Percentiles rank a stretch among this genome's conserved stretches.
Evolutionary conservation across 306 rosid genomes (phyloP).

Genomic region (Rosa persica): DNA sequence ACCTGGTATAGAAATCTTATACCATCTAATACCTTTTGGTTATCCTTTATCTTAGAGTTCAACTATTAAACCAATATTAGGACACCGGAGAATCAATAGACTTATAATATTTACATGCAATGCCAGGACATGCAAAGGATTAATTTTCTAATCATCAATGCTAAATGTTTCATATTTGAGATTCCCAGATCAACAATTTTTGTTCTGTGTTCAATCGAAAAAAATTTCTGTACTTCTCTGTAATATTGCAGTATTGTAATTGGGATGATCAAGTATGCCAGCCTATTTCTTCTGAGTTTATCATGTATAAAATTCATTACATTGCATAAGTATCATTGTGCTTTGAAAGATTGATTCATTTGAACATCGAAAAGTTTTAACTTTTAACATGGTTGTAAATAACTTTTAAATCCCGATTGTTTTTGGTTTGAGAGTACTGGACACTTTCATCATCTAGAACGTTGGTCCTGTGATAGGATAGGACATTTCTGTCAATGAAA

Average conservation of each 20-base stretch:
- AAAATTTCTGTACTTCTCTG: not conserved
- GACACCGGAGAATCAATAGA: not conserved
- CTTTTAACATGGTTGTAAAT: too few relatives aligned
- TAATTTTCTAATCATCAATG: not conserved
- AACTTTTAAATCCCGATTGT: too few relatives aligned
- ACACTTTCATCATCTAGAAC: too few relatives aligned
- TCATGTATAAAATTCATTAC: too few relatives aligned
- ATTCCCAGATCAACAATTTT: not conserved
- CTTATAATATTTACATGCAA: not conserved
- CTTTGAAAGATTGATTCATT: too few relatives aligned
- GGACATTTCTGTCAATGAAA: too few relatives aligned
- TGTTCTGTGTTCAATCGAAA: not conserved
- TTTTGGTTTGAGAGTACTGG: too few relatives aligned
- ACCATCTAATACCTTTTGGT: not conserved
- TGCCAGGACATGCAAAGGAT: not conserved
- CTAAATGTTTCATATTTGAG: not conserved
- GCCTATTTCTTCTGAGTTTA: too few relatives aligned
- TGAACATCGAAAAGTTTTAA: too few relatives aligned
- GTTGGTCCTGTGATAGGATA: too few relatives aligned
- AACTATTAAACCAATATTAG: not conserved
- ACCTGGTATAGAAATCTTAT: not conserved
- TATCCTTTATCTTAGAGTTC: not conserved
- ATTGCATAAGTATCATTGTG: too few relatives aligned
- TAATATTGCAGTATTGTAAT: not conserved
- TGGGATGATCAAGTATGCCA: too few relatives aligned